A percentile compares a stretch with the other conserved stretches of the same genome.
These are phyloP conservation scores for Verruconis gallopava DNA, from an alignment of 2,329 filamentous ascomycete species.

Conservation along the genomic window DNA sequence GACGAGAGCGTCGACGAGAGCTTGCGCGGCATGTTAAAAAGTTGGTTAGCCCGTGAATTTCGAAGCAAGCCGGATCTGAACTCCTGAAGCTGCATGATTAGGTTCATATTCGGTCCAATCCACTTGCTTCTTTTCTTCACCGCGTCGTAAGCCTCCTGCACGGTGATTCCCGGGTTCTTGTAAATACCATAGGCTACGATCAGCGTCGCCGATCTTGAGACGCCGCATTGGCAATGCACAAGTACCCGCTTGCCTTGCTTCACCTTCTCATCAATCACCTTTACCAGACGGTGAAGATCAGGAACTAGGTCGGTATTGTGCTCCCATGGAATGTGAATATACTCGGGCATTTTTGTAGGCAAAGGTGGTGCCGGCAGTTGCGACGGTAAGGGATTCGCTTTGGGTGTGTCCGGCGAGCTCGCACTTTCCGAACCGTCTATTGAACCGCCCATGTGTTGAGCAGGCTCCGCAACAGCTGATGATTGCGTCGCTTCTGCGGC, in stretches of 20 bases:
- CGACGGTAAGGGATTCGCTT: slow-evolving; percentile 35
- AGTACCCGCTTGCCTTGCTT: slow-evolving; percentile 65
- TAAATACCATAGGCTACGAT: slow-evolving; percentile 80
- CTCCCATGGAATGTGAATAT: slow-evolving; percentile 79
- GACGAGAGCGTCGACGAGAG: slow-evolving; percentile 2
- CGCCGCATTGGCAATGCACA: slow-evolving; percentile 76
- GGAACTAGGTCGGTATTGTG: slow-evolving; percentile 77
- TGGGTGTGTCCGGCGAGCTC: slow-evolving; percentile 36
- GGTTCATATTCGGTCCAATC: slow-evolving; percentile 86
- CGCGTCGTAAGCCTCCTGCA: slow-evolving; percentile 72
- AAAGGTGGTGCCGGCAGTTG: slow-evolving; percentile 11
- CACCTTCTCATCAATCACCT: slow-evolving; percentile 60
- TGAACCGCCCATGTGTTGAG: slow-evolving; percentile 4
- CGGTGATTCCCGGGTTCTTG: slow-evolving; percentile 60
- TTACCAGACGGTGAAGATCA: slow-evolving; percentile 62
- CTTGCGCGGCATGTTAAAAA: slow-evolving; percentile 32
- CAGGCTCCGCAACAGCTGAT: not conserved
- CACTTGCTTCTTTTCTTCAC: slow-evolving; percentile 72
- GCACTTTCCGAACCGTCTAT: slow-evolving; percentile 6
- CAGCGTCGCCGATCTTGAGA: slow-evolving; percentile 71
- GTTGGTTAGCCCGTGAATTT: slow-evolving; percentile 1
- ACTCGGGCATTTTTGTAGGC: slow-evolving; percentile 49
- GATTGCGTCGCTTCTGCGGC: slow-evolving; percentile 19
- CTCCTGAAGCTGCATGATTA: slow-evolving; percentile 81
- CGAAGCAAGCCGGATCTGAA: slow-evolving; percentile 39